Percentiles rank a stretch among this genome's conserved stretches.
Evolutionary conservation across 2,329 filamentous ascomycete genomes (phyloP).

Genomic region (Fusarium sambucinum): DNA sequence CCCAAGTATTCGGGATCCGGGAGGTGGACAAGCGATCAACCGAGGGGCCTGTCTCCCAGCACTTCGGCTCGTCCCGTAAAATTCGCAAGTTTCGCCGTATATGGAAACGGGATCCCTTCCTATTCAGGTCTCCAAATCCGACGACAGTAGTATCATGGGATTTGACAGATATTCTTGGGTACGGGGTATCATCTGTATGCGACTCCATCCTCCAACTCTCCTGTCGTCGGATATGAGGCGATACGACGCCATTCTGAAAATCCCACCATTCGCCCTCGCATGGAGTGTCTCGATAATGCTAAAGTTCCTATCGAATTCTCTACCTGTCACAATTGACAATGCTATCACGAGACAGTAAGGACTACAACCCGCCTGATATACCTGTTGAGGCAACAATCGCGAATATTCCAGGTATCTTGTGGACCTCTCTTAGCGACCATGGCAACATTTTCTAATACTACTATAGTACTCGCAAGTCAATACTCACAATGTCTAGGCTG

Average conservation of each 20-base stretch:
- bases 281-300: slow-evolving; percentile 20
- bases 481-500: slow-evolving; percentile 13
- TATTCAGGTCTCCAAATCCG: slow-evolving; percentile 20
- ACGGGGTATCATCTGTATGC: slow-evolving; percentile 25
- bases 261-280: slow-evolving; percentile 12
- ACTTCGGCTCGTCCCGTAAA: slow-evolving; percentile 47
- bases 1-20: slow-evolving; percentile 37
- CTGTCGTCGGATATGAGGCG: slow-evolving; percentile 21
- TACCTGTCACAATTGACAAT: slow-evolving; percentile 35
- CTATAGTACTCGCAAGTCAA: slow-evolving; percentile 9
- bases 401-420: slow-evolving; percentile 14
- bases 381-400: slow-evolving; percentile 30
- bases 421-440: slow-evolving; percentile 4
- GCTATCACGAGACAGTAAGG: slow-evolving; percentile 1
- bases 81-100: slow-evolving; percentile 46
- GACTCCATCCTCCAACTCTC: slow-evolving; percentile 31
- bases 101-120: slow-evolving; percentile 31
- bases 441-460: slow-evolving; percentile 12
- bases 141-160: slow-evolving; percentile 22
- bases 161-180: slow-evolving; percentile 35
- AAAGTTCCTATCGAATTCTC: slow-evolving; percentile 6
- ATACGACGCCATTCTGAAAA: slow-evolving; percentile 25
- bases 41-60: slow-evolving; percentile 32
- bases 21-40: slow-evolving; percentile 33
- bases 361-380: slow-evolving; percentile 8